Percentiles rank a stretch among this genome's conserved stretches.
These are phyloP conservation scores for Venturia pyrina DNA, from an alignment of 2,329 filamentous ascomycete species.

Conservation along the genomic window DNA sequence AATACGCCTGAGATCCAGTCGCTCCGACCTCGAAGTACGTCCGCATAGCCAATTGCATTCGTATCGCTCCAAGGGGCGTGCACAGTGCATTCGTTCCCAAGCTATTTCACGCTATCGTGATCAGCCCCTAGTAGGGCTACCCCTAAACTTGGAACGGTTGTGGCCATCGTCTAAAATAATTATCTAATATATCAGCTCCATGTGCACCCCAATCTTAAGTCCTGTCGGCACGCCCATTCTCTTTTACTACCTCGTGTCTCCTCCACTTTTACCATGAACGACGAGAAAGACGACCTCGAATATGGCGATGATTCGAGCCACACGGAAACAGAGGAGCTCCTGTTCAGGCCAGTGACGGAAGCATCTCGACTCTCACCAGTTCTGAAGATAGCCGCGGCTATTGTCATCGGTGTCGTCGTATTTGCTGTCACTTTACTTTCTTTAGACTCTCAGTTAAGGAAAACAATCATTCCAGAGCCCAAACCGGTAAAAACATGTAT, in stretches of 20 bases:
- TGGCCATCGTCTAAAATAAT: background rate
- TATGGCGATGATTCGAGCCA: constrained; percentile 3
- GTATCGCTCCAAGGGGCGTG: background rate
- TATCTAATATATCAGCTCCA: background rate
- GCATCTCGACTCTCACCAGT: background rate
- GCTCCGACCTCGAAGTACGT: background rate
- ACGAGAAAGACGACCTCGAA: constrained; percentile 2
- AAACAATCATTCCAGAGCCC: background rate
- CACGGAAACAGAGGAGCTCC: background rate
- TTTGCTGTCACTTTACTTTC: background rate
- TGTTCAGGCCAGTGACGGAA: constrained; percentile 1
- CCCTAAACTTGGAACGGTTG: constrained; percentile 3
- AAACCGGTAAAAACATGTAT: background rate
- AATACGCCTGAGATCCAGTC: background rate
- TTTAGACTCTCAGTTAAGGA: background rate
- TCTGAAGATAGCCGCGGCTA: background rate
- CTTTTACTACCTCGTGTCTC: background rate
- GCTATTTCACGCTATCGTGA: background rate
- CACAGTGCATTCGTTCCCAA: background rate
- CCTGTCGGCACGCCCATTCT: background rate
- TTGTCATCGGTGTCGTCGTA: background rate
- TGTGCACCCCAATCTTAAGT: background rate
- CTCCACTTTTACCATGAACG: background rate
- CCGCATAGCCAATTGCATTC: background rate
- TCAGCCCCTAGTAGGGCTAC: constrained; percentile 6